Evolutionary conservation across 208 protist species (phyloP).

Genomic region (Phytomonas sp.): DNA sequence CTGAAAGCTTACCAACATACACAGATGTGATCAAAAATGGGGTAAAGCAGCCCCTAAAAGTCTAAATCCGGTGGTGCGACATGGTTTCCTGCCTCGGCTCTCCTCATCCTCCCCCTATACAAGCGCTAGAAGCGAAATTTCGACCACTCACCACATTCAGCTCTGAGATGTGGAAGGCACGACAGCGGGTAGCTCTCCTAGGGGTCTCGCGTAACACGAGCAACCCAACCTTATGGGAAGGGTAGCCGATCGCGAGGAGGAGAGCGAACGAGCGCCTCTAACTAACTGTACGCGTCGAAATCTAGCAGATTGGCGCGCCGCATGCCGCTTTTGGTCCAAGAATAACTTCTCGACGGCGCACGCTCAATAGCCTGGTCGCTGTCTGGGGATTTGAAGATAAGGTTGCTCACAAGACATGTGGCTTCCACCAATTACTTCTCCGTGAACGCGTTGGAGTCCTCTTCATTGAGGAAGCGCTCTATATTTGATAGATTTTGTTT

Average conservation of each 20-base stretch:
- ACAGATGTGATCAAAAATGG: no score
- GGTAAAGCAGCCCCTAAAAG: no score
- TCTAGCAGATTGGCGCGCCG: slow-evolving; percentile 76
- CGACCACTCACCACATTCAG: no score
- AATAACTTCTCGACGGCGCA: slow-evolving; percentile 70
- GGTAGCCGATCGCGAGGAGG: slow-evolving; percentile 83
- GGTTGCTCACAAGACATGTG: slow-evolving; percentile 35
- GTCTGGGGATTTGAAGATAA: slow-evolving; percentile 23
- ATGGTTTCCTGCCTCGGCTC: no score
- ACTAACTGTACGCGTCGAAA: slow-evolving; percentile 78
- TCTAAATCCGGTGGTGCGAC: no score
- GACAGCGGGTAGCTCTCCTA: slow-evolving; percentile 95
- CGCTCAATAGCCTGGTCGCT: slow-evolving; percentile 31
- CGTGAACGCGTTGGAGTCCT: slow-evolving; percentile 62
- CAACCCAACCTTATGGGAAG: slow-evolving; percentile 95
- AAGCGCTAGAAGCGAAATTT: no score
- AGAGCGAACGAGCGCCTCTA: slow-evolving; percentile 72
- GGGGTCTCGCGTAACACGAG: slow-evolving; percentile 99
- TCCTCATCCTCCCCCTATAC: no score
- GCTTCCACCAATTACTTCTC: slow-evolving; percentile 33
- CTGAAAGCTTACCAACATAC: no score
- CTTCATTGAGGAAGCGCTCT: slow-evolving; percentile 52
- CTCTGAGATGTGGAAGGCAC: slow-evolving; percentile 91
- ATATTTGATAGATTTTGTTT: slow-evolving; percentile 62
- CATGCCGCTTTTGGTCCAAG: slow-evolving; percentile 86